Percentiles rank a stretch among this genome's conserved stretches.
Evolutionary conservation across 208 protist genomes (phyloP).

Genomic region (Trypanosoma melophagium): DNA sequence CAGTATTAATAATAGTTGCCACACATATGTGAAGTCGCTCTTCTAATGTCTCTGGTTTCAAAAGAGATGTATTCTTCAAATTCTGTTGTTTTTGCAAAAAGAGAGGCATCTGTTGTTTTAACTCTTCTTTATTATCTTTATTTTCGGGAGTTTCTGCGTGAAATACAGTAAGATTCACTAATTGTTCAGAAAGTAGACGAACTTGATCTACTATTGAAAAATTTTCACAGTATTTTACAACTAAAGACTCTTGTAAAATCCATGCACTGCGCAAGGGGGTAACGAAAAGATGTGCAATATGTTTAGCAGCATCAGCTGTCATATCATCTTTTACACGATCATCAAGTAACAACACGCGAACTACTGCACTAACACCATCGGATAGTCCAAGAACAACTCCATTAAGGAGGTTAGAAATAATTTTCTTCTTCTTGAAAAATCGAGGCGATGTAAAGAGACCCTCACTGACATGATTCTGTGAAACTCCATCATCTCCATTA

Average conservation of each 20-base stretch:
- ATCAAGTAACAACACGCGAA: constrained; percentile 63
- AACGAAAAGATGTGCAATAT: constrained; percentile 52
- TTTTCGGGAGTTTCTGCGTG: constrained; percentile 26
- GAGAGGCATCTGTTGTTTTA: neutral
- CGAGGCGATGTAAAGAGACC: constrained; percentile 41
- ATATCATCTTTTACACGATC: constrained; percentile 46
- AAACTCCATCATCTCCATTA: neutral
- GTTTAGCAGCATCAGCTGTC: constrained; percentile 49
- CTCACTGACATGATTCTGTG: constrained; percentile 47
- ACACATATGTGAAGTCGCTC: constrained; percentile 69
- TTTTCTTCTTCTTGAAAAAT: constrained; percentile 32
- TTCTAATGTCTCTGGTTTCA: constrained; percentile 72
- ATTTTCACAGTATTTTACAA: neutral
- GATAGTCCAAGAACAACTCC: constrained; percentile 44
- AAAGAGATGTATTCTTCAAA: constrained; percentile 6
- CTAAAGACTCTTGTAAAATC: constrained; percentile 14
- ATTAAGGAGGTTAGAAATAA: constrained; percentile 49
- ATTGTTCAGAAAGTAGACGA: constrained; percentile 35
- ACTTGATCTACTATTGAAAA: constrained; percentile 43
- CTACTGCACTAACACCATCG: constrained; percentile 46
- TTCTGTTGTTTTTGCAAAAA: constrained; percentile 14
- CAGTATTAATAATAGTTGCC: constrained; percentile 44
- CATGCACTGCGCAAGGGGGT: constrained; percentile 8
- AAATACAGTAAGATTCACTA: constrained; percentile 42
- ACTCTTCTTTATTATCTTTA: neutral